Conservation (phyloP, 345 rosid genomes). For the Ricinus communis region DNA sequence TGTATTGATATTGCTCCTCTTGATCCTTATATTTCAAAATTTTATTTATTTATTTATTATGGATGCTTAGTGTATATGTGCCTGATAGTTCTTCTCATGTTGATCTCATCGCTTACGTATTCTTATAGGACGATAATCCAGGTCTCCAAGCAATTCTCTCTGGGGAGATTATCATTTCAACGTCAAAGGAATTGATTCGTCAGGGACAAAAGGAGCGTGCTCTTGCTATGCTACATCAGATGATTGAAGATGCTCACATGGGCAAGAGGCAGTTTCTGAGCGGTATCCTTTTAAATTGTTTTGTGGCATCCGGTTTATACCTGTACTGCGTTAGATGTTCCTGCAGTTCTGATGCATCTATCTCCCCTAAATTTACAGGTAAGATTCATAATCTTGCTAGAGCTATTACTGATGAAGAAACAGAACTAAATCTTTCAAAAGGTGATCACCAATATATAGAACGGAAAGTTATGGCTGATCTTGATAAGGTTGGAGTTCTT, state of each 20-base stretch:
- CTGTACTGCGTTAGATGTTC: slow-evolving; percentile 12
- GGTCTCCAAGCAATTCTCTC: slow-evolving; percentile 63
- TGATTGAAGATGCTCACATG: slow-evolving; percentile 96
- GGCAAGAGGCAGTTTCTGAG: slow-evolving; percentile 97
- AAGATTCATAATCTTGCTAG: slow-evolving; percentile 96
- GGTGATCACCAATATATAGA: slow-evolving; percentile 46
- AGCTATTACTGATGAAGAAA: slow-evolving; percentile 91
- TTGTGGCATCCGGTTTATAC: slow-evolving; percentile 15
- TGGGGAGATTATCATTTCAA: slow-evolving; percentile 59
- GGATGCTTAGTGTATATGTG: background rate
- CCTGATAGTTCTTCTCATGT: background rate
- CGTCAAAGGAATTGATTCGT: slow-evolving; percentile 64
- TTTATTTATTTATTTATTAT: background rate
- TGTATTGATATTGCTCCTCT: background rate
- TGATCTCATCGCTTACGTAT: slow-evolving; percentile 15
- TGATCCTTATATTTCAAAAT: background rate
- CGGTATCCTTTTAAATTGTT: slow-evolving; percentile 45
- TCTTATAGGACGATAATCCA: slow-evolving; percentile 63
- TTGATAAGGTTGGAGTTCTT: slow-evolving; percentile 75
- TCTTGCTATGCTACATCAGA: slow-evolving; percentile 85
- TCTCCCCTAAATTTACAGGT: slow-evolving; percentile 47
- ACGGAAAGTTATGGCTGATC: slow-evolving; percentile 35
- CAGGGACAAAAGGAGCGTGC: slow-evolving; percentile 89
- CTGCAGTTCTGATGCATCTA: slow-evolving; percentile 25
- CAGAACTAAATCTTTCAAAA: slow-evolving; percentile 51